Conservation (phyloP, 2,329 filamentous ascomycete genomes). For the Xylariaceae sp. region DNA sequence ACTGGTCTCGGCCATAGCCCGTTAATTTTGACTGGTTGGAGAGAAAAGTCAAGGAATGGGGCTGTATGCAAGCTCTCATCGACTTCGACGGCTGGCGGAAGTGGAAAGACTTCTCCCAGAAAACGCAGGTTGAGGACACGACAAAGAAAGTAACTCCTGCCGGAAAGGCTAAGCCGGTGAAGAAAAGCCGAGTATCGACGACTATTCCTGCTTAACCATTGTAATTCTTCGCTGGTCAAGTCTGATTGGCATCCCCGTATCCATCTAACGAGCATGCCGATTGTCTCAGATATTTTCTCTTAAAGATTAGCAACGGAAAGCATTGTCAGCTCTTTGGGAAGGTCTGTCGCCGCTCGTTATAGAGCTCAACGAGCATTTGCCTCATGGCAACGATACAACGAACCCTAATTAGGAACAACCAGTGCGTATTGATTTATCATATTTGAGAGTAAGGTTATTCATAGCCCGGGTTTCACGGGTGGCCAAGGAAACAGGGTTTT, state of each 20-base stretch:
- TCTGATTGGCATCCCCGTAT: neutral
- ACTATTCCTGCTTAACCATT: constrained; percentile 27
- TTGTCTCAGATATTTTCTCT: neutral
- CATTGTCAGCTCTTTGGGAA: neutral
- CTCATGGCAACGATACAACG: neutral
- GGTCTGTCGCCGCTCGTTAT: neutral
- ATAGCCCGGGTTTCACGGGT: neutral
- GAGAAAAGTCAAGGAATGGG: constrained; percentile 98
- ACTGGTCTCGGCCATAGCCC: constrained; percentile 53
- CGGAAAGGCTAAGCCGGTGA: constrained; percentile 36
- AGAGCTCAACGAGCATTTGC: neutral
- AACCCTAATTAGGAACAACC: neutral
- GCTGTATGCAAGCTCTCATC: constrained; percentile 98
- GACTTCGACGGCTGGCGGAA: constrained; percentile 97
- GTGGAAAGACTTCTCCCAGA: constrained; percentile 79
- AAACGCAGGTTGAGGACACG: constrained; percentile 42
- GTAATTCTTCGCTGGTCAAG: neutral
- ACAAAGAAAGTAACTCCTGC: constrained; percentile 39
- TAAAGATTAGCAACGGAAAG: neutral
- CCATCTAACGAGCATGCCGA: neutral
- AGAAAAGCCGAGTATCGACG: constrained; percentile 43
- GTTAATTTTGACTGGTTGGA: constrained; percentile 98
- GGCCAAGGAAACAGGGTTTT: neutral
- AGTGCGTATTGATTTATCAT: neutral
- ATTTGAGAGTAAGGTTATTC: neutral